Percentiles rank a stretch among this genome's conserved stretches.
These are phyloP conservation scores for Paraphaeosphaeria sporulosa DNA, from an alignment of 2,329 filamentous ascomycete genomes.

Conservation along the genomic window DNA sequence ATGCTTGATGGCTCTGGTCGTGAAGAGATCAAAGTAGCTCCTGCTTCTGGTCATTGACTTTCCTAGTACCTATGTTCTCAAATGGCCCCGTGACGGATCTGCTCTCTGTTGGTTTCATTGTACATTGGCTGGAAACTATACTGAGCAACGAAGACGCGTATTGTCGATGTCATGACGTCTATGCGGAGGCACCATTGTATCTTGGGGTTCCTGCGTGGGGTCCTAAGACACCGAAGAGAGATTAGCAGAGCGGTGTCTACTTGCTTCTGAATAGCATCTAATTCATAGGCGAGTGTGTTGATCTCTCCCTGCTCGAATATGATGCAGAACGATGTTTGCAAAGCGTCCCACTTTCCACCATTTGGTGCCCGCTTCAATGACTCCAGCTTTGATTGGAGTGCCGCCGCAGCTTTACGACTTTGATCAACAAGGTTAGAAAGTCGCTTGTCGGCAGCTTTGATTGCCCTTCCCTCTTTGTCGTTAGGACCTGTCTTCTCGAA, in stretches of 20 bases:
- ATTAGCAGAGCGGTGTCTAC: neutral
- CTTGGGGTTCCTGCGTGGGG: neutral
- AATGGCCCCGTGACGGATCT: neutral
- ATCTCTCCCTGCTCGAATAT: neutral
- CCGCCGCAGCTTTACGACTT: neutral
- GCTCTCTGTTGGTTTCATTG: neutral
- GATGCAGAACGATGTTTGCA: neutral
- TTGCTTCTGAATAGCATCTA: neutral
- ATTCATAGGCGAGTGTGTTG: neutral
- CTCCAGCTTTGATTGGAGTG: neutral
- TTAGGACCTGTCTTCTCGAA: too few species aligned
- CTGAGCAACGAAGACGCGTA: too few species aligned
- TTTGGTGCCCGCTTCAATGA: neutral
- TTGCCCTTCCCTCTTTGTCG: neutral
- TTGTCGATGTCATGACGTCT: too few species aligned
- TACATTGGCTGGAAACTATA: too few species aligned
- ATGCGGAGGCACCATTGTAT: neutral
- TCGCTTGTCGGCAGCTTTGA: neutral
- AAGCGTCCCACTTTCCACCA: neutral
- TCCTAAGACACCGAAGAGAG: neutral
- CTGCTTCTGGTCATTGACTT: neutral
- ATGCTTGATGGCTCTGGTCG: neutral
- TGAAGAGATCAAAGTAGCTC: neutral
- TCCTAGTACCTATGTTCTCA: too few species aligned
- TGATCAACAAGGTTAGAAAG: neutral